Conservation (phyloP, 176 grass and related monocot species). For the Phoenix dactylifera region DNA sequence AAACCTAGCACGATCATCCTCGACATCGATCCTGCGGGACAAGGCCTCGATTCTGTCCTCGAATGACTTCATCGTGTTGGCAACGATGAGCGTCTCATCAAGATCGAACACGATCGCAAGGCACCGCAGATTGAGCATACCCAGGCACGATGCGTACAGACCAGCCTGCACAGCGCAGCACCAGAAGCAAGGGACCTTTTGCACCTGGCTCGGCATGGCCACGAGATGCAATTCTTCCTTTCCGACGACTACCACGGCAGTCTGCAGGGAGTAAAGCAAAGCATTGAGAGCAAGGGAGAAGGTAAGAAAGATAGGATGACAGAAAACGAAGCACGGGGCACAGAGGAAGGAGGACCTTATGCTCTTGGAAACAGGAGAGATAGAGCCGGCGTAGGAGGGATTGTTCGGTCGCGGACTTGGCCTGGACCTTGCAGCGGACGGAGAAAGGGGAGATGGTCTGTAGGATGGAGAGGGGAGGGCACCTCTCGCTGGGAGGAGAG, state of each 20-base stretch:
- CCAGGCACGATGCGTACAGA: slow-evolving; percentile 54
- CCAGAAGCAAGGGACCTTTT: slow-evolving; percentile 85
- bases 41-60: slow-evolving; percentile 62
- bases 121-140: slow-evolving; percentile 79
- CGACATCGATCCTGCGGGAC: slow-evolving; percentile 56
- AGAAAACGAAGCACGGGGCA: not conserved
- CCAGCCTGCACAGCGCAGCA: slow-evolving; percentile 67
- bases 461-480: slow-evolving; percentile 77
- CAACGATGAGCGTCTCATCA: slow-evolving; percentile 95
- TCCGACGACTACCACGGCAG: slow-evolving; percentile 63
- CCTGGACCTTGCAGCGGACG: slow-evolving; percentile 83
- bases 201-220: slow-evolving; percentile 75
- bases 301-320: too few relatives aligned
- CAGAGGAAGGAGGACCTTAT: slow-evolving; percentile 32
- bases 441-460: slow-evolving; percentile 81
- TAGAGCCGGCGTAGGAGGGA: slow-evolving; percentile 54
- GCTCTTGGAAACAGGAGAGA: slow-evolving; percentile 70
- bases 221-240: slow-evolving; percentile 90
- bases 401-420: slow-evolving; percentile 38
- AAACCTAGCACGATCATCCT: slow-evolving; percentile 65
- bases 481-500: slow-evolving; percentile 65
- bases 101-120: slow-evolving; percentile 97
- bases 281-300: not conserved
- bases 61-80: slow-evolving; percentile 94
- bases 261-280: slow-evolving; percentile 36